Evolutionary conservation across 2,329 filamentous ascomycete genomes (phyloP), one percentile per base, ranked within the genome.

Genomic region (Sporothrix phasma): DNA sequence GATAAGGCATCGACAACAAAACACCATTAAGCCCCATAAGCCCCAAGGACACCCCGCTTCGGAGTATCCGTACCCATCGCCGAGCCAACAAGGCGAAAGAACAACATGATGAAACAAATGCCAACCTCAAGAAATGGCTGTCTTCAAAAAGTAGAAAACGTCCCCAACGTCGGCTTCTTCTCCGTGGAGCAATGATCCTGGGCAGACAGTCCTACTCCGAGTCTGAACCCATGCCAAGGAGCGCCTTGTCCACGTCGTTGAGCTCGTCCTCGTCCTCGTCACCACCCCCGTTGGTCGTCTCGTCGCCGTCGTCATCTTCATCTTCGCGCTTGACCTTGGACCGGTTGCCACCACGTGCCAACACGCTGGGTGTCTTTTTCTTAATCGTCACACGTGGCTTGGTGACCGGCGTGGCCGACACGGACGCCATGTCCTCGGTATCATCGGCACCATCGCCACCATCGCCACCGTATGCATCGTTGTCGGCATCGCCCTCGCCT

Each of bases 231-330:
- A 74, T 69, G 11, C 73, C 73, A 6, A 75, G 66, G 60, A 75
- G 66, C 17, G 73, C 73, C 70, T 73, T 74, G 47, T 75, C 74
- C 43, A 73, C 69, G 19, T 76, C 76, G 66, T 79, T 73, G 41
- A 75, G 73, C 39, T 77, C 77, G 65, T 82, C 79, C 41, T 81
- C 78, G 51, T 84, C 81, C 63, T 79, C 79, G 3, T 70, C 69
- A 29, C 67, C 67, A 5, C 63, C 56, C 13, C 29, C 56, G 1
- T 39, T n/a, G 19, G 15, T 11, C 17, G 34, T 31, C 61, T 76
- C 71, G 51, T 69, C 67, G 61, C 68, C 73, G 1, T 68, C 64
- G 5, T 67, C 69, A 2, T 70, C 69, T 39, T 68, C 67, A 3
- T 66, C 62, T 31, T 56, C 56, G 5, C 47, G 31, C 29, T 66